phyloP scores from a whole-genome alignment of 2,329 filamentous ascomycete genomes.

The Tolypocladium ophioglossoides region DNA sequence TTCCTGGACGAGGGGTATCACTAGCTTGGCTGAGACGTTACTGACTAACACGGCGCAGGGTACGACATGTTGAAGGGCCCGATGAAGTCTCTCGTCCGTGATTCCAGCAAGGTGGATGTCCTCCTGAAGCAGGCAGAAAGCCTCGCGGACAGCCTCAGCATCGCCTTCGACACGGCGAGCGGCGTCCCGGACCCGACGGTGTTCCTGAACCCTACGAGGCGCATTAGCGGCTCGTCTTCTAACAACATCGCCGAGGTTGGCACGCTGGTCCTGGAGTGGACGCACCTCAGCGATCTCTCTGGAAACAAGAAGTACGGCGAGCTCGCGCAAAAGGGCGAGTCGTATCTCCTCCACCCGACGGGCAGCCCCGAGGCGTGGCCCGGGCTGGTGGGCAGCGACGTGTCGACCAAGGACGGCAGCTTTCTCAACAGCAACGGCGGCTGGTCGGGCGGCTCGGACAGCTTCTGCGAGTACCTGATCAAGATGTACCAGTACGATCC shows the following conservation, averaged over 20 bases:
- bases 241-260: constrained; percentile 72
- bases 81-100: constrained; percentile 35
- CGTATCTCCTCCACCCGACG: constrained; percentile 55
- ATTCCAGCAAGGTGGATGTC: constrained; percentile 36
- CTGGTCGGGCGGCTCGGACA: constrained; percentile 70
- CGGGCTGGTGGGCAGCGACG: constrained; percentile 59
- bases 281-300: constrained; percentile 64
- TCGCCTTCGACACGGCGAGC: constrained; percentile 66
- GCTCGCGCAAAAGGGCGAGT: constrained; percentile 57
- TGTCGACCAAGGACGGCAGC: constrained; percentile 53
- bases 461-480: constrained; percentile 82
- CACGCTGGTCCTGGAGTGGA: constrained; percentile 77
- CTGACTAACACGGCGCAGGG: constrained; percentile 22
- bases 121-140: constrained; percentile 57
- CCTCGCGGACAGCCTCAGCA: constrained; percentile 63
- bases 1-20: background rate
- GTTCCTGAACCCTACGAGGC: constrained; percentile 41
- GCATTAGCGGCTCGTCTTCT: constrained; percentile 35
- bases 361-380: constrained; percentile 59
- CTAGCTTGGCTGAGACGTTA: background rate
- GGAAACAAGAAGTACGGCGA: constrained; percentile 55
- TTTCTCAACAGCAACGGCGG: constrained; percentile 60
- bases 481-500: constrained; percentile 84
- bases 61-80: constrained; percentile 66
- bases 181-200: constrained; percentile 66